These are phyloP conservation scores for Marasmius oreades DNA, from an alignment of 1,284 basidiomycete genomes.

Conservation along the genomic window DNA sequence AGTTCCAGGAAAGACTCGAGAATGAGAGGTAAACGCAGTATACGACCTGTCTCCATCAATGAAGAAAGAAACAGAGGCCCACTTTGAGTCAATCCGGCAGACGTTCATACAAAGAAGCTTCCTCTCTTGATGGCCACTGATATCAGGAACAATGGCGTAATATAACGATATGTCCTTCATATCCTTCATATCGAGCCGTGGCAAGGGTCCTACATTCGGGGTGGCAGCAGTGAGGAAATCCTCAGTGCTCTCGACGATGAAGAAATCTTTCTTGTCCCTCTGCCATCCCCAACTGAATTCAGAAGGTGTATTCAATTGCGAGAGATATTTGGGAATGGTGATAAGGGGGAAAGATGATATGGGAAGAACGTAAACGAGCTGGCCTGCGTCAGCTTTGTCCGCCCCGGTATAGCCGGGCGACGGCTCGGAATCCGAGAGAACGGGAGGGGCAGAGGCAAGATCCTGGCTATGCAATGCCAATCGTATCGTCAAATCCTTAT, in stretches of 20 bases:
- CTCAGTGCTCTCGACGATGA: neutral
- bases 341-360: neutral
- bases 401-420: too few relatives aligned
- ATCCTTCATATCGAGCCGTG: neutral
- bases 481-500: neutral
- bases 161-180: neutral
- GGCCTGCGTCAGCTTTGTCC: neutral
- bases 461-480: neutral
- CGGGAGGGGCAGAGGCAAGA: neutral
- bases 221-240: neutral
- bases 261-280: neutral
- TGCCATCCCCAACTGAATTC: neutral
- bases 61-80: neutral
- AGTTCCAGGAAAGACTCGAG: neutral
- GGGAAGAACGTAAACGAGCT: neutral
- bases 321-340: neutral
- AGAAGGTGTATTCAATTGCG: neutral
- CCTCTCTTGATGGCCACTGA: neutral
- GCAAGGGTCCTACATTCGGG: neutral
- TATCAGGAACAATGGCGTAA: neutral
- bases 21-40: neutral
- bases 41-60: neutral
- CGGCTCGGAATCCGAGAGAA: neutral
- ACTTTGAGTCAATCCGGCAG: neutral
- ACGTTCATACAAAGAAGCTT: neutral